phyloP scores from a whole-genome alignment of 441 rosid species.

The Daphne laureola region DNA sequence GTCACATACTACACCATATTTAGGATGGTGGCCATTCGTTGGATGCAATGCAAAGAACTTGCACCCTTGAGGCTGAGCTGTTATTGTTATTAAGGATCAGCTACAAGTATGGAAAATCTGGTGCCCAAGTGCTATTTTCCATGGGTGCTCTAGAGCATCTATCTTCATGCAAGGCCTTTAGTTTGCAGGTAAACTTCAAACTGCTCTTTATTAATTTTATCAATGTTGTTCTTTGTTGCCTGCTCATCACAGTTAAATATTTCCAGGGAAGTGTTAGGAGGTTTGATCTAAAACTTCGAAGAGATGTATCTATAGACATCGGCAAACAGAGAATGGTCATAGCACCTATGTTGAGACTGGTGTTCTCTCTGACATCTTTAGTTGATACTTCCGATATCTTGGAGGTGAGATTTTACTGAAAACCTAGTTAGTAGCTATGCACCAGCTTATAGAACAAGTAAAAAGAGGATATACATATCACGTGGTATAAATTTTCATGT shows the following conservation, averaged over 20 bases:
- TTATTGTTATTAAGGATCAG: conserved; percentile 82
- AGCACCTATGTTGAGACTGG: conserved; percentile 68
- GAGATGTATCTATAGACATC: conserved; percentile 45
- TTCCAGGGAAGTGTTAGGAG: conserved; percentile 69
- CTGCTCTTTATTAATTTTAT: background rate
- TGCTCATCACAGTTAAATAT: conserved; percentile 23
- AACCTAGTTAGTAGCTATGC: too few species aligned
- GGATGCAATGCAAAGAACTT: conserved; percentile 77
- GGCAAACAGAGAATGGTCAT: conserved; percentile 67
- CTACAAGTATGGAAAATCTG: conserved; percentile 89
- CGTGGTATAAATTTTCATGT: too few species aligned
- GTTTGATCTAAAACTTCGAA: conserved; percentile 51
- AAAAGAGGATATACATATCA: too few species aligned
- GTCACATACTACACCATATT: conserved; percentile 6
- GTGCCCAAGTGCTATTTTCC: conserved; percentile 84
- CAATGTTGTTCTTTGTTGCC: conserved; percentile 14
- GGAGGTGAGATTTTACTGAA: conserved; percentile 49
- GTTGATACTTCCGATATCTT: conserved; percentile 75
- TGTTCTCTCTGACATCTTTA: conserved; percentile 79
- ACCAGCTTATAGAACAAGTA: too few species aligned
- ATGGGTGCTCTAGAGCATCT: conserved; percentile 92
- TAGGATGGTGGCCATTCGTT: conserved; percentile 71
- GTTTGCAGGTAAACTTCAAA: conserved; percentile 47
- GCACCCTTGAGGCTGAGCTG: conserved; percentile 84
- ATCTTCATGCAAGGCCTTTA: conserved; percentile 64